phyloP scores from a whole-genome alignment of 2,329 filamentous ascomycete species.

The Apiospora koreana region DNA sequence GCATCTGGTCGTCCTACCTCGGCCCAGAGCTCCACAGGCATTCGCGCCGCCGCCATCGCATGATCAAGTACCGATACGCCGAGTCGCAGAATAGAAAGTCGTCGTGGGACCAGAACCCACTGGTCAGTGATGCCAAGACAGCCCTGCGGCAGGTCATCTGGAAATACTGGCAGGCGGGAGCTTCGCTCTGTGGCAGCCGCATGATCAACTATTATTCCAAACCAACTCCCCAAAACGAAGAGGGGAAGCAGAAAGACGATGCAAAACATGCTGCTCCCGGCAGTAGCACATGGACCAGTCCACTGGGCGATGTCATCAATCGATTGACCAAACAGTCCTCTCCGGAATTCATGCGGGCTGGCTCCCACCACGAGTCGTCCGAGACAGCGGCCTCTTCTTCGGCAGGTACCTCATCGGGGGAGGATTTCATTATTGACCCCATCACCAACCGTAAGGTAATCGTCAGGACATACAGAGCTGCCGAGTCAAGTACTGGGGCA shows the following conservation, averaged over 20 bases:
- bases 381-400: constrained; percentile 8
- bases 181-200: constrained; percentile 21
- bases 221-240: neutral
- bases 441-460: constrained; percentile 58
- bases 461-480: constrained; percentile 23
- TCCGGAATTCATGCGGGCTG: constrained; percentile 10
- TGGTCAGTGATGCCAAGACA: constrained; percentile 36
- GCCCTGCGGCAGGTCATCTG: constrained; percentile 44
- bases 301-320: constrained; percentile 10
- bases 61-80: constrained; percentile 46
- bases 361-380: neutral
- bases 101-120: constrained; percentile 45
- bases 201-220: neutral
- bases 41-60: constrained; percentile 44
- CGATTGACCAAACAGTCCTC: constrained; percentile 16
- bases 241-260: neutral
- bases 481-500: constrained; percentile 22
- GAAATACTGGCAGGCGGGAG: constrained; percentile 38
- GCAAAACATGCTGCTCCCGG: constrained; percentile 16
- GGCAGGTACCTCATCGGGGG: constrained; percentile 8
- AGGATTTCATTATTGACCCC: constrained; percentile 53
- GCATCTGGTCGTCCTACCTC: constrained; percentile 45
- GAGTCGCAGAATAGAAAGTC: constrained; percentile 46
- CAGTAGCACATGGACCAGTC: constrained; percentile 20
- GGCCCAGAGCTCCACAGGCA: constrained; percentile 44